Base-by-base conservation (phyloP, 306 rosid species). In the Glycine tomentella region DNA sequence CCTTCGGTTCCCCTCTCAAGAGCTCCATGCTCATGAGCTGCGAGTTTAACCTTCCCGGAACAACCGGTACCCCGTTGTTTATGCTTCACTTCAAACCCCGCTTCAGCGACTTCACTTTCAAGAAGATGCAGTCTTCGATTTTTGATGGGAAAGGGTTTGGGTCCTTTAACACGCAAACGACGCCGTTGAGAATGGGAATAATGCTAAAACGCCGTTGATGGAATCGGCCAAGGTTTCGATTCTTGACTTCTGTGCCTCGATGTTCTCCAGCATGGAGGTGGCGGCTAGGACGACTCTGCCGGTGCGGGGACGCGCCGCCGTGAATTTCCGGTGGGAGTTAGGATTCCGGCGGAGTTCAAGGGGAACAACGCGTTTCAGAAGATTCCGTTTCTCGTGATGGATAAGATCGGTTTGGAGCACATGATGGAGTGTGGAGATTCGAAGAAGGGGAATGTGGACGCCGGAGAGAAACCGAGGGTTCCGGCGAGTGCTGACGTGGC, bases 1-100 rank as follows among this genome's bases (percentile, higher is more conserved):
- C 89, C 33, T 86, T 86, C 45, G 97, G 97, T 12, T 93, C 99
- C 5, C 98, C 99, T 9, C 15, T 80, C 6, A 81, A 86, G 8
- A 89, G 89, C 67, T 82, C 99, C 34, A 89, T 93, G 96, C 61
- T 88, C 17, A 91, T 93, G 96, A 90, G 92, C 79, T 94, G 97
- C 38, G 92, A 95, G 49, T 93, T 93, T 88, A 89, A 85, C 68
- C 42, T 93, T 12, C 81, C 92, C 38, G 72, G 49, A 11, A 90
- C 86, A 7, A 87, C 78, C 7, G 87, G 83, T 3, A 81, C 73
- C 51, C 97, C 98, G 2, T 56, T 82, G 61, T 95, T 95, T 81
- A 93, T 91, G 98, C 97, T 95, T 46, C 94, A 95, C 69, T 89
- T 95, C 79, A 93, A 93, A 69, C 99, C 99, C 3, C 84, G 76